Evolutionary conservation across 305 asterid genomes (phyloP), one percentile per base, ranked within the genome.

Genomic region (Fraxinus platypoda): DNA sequence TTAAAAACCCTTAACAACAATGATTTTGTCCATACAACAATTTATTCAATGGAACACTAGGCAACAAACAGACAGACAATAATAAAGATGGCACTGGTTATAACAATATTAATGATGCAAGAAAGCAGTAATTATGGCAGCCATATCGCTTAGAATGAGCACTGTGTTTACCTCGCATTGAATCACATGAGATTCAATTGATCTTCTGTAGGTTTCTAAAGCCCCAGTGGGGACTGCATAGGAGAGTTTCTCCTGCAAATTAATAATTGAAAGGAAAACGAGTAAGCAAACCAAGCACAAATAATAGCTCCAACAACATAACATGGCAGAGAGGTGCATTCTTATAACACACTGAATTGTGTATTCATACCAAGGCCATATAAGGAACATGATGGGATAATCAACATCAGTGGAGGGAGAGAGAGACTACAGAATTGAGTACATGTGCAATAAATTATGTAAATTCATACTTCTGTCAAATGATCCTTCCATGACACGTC

Each of bases 211-310:
- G 43, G 90, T 82, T 87, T 89, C 91, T 88, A 90, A 84, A 17
- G 97, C 95, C 82, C 95, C 97, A 78, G 87, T 84, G 4, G 90
- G 91, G 70, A 91, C 90, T 66, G 91, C 46, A 84, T 97, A 95
- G 90, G 93, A 95, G 79, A 94, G 89, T 79, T 85, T 91, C 83
- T 92, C 98, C 99, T 97, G 90, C 74, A 85, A 81, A 68, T 83
- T 88, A 46, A 46, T 33, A 62, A 76, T 2, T 64, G 70, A 46
- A 78, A 49, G 76, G 81, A 85, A 80, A 87, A 41, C 57, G 37
- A 52, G 31, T 52, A 76, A 81, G 81, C 75, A 52, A 85, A 77
- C 73, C 80, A 76, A 72, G 77, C 3, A 52, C 19, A 81, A 41
- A 78, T 30, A 33, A 74, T 41, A 79, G 59, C 59, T 77, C 62